Base-by-base conservation (phyloP, 1,284 basidiomycete species). In the Phellopilus nigrolimitatus region DNA sequence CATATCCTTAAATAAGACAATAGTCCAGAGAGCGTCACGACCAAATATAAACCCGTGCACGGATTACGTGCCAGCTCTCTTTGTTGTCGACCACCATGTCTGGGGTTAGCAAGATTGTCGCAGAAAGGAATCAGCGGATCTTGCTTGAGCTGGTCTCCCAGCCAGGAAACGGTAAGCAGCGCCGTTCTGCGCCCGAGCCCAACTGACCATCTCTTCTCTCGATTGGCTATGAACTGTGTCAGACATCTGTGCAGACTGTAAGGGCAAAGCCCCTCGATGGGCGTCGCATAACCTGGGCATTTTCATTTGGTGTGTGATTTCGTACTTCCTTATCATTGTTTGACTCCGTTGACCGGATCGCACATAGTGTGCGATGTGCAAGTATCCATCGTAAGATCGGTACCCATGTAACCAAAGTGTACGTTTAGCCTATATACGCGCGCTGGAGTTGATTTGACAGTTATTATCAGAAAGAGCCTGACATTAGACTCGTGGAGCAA, bases 381-480 rank as follows among this genome's bases (percentile, higher is more conserved):
- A 87, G 87, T 57, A 82, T 92, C 43, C 91, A 94, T 67, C 77
- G 91, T 53, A 92, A 92, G 73, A 86, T 94, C 57, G 91, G 91
- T 12, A 91, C 88, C 6, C 89, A 91, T 64, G 71, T 91, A 56
- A 79, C 84, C 3, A 90, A 91, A 79, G 84, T 91, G 88, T 90
- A 70, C 60, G 79, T 73, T 28, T 59, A 51, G 66, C 60, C 19
- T 15, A 36, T 19, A 40, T 36, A 49, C 41, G 2, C n/a, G 15
- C 10, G 13, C 28, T 40, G 37, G 3, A 15, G 31, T 59, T 62
- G 33, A 59, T 62, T 40, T 59, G 50, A 24, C 15, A 19, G 13
- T 22, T 55, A n/a, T 30, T 37, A 58, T 53, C 57, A 91, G 91
- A 57, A 92, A 91, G 73, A 91, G 88, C 61, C 56, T 92, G 36